Evolutionary conservation across 768 basidiomycete genomes (phyloP).

Genomic region (Leccinum uliginosum): DNA sequence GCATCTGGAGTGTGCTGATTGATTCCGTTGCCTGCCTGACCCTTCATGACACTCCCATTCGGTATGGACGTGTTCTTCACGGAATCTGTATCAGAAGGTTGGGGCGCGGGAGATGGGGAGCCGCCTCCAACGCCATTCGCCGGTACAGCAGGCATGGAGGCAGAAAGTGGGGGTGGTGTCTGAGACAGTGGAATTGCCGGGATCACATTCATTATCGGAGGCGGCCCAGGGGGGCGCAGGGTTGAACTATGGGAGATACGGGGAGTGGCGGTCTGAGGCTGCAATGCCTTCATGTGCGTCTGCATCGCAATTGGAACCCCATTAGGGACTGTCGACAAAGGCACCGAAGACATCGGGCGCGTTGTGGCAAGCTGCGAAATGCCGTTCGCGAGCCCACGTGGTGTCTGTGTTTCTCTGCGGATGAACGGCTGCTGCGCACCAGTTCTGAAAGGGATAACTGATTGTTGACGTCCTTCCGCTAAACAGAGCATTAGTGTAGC

Average conservation of each 20-base stretch:
- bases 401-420: constrained; percentile 24
- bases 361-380: constrained; percentile 22
- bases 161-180: constrained; percentile 33
- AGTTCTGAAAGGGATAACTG: constrained; percentile 45
- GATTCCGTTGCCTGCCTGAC: constrained; percentile 26
- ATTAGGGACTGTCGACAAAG: constrained; percentile 30
- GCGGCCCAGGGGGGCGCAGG: constrained; percentile 30
- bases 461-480: constrained; percentile 48
- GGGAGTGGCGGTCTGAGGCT: constrained; percentile 44
- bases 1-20: constrained; percentile 23
- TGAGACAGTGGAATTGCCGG: constrained; percentile 27
- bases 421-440: constrained; percentile 28
- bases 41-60: constrained; percentile 25
- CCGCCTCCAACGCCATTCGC: constrained; percentile 33
- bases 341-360: constrained; percentile 18
- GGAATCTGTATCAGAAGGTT: constrained; percentile 42
- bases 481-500: constrained; percentile 40
- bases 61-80: constrained; percentile 15
- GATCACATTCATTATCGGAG: constrained; percentile 34
- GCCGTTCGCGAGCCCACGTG: constrained; percentile 23
- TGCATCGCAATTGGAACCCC: constrained; percentile 57
- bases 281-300: constrained; percentile 60
- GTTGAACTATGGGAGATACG: constrained; percentile 50
- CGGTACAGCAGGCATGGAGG: constrained; percentile 20
- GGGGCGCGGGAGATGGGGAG: constrained; percentile 31